These are phyloP conservation scores for Protomyces pachydermus DNA, from an alignment of 1,139 yeast genomes.

Conservation along the genomic window DNA sequence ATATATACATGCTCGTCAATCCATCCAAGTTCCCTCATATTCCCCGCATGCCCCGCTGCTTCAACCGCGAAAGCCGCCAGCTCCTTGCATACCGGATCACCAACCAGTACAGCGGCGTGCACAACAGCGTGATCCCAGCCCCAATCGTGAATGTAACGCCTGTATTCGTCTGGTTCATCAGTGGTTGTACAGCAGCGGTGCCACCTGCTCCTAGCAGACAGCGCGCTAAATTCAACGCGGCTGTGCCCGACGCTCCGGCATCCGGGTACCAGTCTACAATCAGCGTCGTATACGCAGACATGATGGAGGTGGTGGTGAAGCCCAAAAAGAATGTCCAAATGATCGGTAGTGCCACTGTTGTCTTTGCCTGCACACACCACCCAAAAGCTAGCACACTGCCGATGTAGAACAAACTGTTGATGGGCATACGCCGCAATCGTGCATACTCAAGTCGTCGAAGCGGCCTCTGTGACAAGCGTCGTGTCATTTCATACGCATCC, in stretches of 20 bases:
- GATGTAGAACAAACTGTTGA: conserved; percentile 49
- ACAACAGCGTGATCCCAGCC: conserved; percentile 10
- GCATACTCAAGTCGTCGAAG: conserved; percentile 46
- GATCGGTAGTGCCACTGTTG: conserved; percentile 76
- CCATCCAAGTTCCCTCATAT: too few species aligned
- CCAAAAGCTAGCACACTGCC: conserved; percentile 73
- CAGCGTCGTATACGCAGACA: conserved; percentile 52
- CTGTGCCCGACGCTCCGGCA: conserved; percentile 57
- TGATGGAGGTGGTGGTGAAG: conserved; percentile 49
- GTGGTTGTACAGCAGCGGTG: conserved; percentile 55
- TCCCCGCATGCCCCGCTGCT: too few species aligned
- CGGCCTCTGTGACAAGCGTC: conserved; percentile 29
- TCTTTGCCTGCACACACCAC: conserved; percentile 58
- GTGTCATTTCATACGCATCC: conserved; percentile 40
- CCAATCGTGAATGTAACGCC: conserved; percentile 41
- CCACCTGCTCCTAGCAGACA: conserved; percentile 60
- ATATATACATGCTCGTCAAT: too few species aligned
- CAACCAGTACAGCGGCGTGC: conserved; percentile 1
- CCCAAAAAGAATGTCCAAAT: conserved; percentile 46
- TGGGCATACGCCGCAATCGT: conserved; percentile 39
- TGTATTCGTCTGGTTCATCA: conserved; percentile 50
- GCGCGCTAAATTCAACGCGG: conserved; percentile 56
- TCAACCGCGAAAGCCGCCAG: background rate
- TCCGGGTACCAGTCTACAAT: conserved; percentile 59
- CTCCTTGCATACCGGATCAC: background rate